These are phyloP conservation scores for Carex parvula DNA, from an alignment of 176 grass and related monocot genomes.

Conservation along the genomic window DNA sequence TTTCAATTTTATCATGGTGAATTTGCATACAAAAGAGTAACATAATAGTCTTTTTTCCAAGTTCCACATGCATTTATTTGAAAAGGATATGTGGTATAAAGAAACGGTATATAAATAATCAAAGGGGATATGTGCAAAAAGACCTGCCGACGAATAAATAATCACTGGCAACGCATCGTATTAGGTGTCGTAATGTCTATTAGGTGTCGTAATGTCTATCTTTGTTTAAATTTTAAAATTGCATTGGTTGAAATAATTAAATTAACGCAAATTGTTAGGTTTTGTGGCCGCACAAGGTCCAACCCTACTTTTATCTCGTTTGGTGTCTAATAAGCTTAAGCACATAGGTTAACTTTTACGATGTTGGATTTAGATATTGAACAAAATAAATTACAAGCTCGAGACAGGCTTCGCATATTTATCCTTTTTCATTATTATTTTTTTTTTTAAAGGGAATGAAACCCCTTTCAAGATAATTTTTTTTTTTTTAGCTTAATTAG, in stretches of 20 bases:
- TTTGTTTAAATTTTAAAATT: not conserved
- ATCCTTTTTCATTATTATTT: not conserved
- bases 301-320: conserved; percentile 23
- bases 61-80: not conserved
- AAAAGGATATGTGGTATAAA: not conserved
- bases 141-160: not conserved
- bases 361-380: conserved; percentile 22
- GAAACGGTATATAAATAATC: not conserved
- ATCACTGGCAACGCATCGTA: conserved; percentile 5
- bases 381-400: conserved; percentile 7
- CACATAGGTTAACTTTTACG: conserved; percentile 14
- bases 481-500: no score
- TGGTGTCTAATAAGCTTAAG: not conserved
- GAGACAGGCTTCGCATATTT: not conserved
- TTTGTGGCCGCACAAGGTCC: conserved; percentile 14
- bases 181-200: conserved; percentile 9
- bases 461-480: no score
- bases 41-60: not conserved
- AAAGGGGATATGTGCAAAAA: not conserved
- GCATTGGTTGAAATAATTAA: conserved; percentile 20
- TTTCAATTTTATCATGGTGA: not conserved
- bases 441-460: not conserved
- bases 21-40: not conserved
- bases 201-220: conserved; percentile 2
- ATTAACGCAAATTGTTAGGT: conserved; percentile 14